Base-by-base conservation (phyloP, 73 alveolate species). In the Symbiodinium pilosum region DNA sequence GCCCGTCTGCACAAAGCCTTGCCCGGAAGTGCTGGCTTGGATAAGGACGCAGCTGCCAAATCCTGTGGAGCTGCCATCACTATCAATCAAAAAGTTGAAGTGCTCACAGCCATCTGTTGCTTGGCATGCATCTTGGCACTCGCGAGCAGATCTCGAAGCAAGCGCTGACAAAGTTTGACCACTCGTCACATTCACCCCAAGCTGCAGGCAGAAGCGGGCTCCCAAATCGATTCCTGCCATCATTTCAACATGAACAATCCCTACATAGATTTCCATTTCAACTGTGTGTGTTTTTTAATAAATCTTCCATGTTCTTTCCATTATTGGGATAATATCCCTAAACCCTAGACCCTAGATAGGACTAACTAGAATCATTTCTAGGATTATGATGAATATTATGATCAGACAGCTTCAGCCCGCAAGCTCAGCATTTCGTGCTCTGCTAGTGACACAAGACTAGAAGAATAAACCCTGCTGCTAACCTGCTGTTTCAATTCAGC, bases 171-270 rank as follows among this genome's bases (percentile, higher is more conserved):
- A 64, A 4, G 38, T 38, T 1, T 64, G 38, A 14, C 81, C 81
- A 38, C 81, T 64, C 16, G 81, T 64, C 18, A 64, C 34, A n/a
- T 64, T 64, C 81, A 3, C 30, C 81, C 81, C 81, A 28, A 38
- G 81, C 81, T 64, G 81, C 12, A 64, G 81, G 81, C 81, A 64
- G 38, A 64, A 64, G 81, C 32, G 81, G 30, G 81, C 81, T 64
- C 81, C 81, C 81, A 64, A 64, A 38, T 64, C 81, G 30, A 64
- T 28, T 14, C 81, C 81, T 64, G 81, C 81, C 3, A 2, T 64
- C 81, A 28, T 32, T 9, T 64, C 38, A 1, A 64, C 32, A 26
- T 32, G 77, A 64, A 20, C 20, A 64, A 28, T 28, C 81, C 30
- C 0, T 4, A 1, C 59, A 9, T 1, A 54, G 28, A 54, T 9